Conservation (phyloP, 768 basidiomycete species). For the Megacollybia marginata region DNA sequence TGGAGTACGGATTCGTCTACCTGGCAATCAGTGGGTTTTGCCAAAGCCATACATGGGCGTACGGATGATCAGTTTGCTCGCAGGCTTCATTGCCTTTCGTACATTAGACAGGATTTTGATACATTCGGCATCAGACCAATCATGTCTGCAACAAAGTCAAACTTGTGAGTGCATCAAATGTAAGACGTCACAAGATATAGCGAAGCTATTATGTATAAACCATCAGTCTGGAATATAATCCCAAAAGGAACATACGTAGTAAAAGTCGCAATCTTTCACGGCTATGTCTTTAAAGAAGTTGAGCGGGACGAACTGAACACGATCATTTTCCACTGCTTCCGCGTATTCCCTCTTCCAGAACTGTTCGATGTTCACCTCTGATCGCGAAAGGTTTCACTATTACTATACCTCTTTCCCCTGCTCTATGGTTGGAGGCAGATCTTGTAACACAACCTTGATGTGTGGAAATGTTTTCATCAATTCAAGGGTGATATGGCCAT, state of each 20-base stretch:
- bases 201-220: conserved; percentile 19
- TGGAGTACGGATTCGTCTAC: conserved; percentile 32
- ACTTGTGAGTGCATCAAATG: neutral
- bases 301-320: conserved; percentile 28
- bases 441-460: conserved; percentile 29
- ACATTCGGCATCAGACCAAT: conserved; percentile 32
- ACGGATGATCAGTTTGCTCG: conserved; percentile 31
- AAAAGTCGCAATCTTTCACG: conserved; percentile 27
- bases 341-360: conserved; percentile 21
- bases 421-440: conserved; percentile 20
- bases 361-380: neutral
- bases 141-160: conserved; percentile 21
- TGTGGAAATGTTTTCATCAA: conserved; percentile 26
- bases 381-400: too few relatives aligned
- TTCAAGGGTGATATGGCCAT: conserved; percentile 25
- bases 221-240: neutral
- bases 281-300: conserved; percentile 33
- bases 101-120: conserved; percentile 28
- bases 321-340: conserved; percentile 24
- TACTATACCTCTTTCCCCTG: conserved; percentile 16
- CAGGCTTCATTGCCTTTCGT: conserved; percentile 24
- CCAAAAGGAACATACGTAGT: conserved; percentile 25
- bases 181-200: conserved; percentile 21
- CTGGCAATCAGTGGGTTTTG: neutral
- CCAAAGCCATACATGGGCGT: conserved; percentile 6